These are phyloP conservation scores for Paraphoma sp. DNA, from an alignment of 2,329 filamentous ascomycete species.

Conservation along the genomic window DNA sequence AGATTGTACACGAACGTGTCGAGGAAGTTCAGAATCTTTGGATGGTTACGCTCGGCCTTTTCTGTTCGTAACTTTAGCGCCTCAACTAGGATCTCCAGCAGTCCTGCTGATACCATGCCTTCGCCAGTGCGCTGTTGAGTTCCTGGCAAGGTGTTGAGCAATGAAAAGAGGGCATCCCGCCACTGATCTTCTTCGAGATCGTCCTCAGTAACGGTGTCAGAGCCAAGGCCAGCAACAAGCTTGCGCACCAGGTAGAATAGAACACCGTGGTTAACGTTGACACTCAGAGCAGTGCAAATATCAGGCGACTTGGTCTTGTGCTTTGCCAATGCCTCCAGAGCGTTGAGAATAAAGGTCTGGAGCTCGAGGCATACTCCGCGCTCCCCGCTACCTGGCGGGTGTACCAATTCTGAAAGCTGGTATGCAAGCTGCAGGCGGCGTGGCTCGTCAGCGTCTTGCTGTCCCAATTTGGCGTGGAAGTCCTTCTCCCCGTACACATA, in stretches of 20 bases:
- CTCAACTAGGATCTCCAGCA: conserved; percentile 90
- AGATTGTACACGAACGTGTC: conserved; percentile 88
- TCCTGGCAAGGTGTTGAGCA: conserved; percentile 81
- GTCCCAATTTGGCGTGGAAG: conserved; percentile 86
- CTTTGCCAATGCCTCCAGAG: conserved; percentile 84
- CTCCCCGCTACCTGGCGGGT: conserved; percentile 76
- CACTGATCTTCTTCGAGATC: conserved; percentile 81
- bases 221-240: conserved; percentile 79
- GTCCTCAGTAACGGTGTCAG: conserved; percentile 58
- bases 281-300: conserved; percentile 87
- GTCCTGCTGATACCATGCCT: conserved; percentile 84
- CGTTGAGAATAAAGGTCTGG: conserved; percentile 80
- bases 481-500: conserved; percentile 83
- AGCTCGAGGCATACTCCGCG: conserved; percentile 73
- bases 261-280: conserved; percentile 95
- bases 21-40: conserved; percentile 83
- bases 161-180: conserved; percentile 87
- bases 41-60: conserved; percentile 82
- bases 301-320: conserved; percentile 79
- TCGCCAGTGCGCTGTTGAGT: conserved; percentile 75
- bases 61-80: conserved; percentile 82
- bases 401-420: conserved; percentile 89
- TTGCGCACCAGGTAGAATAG: conserved; percentile 92
- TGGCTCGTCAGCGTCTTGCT: conserved; percentile 88
- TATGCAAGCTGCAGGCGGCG: conserved; percentile 88